Evolutionary conservation across 1,284 basidiomycete genomes (phyloP), one percentile per base, ranked within the genome.

Genomic region (Spongiforma sp.): DNA sequence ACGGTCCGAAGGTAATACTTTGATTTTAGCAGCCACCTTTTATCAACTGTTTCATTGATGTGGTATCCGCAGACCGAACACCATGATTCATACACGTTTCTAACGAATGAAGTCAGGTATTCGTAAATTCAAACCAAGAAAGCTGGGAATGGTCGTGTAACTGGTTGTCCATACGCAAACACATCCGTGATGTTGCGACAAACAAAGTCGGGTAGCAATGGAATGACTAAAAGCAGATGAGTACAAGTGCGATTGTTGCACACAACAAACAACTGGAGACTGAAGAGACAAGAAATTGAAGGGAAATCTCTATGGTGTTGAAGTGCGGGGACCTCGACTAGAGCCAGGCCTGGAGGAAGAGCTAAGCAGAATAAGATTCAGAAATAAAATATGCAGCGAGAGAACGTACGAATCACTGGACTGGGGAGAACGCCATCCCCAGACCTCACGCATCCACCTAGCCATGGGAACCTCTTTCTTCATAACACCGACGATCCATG

Each of bases 391-490:
- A 58, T 24, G 32, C 32, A 26, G 6, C 15, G 26, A 55, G 15
- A 28, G 5, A 39, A 53, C 75, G 58, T 53, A 75, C 74, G 59
- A 32, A 57, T 70, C 67, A 41, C 57, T 67, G 39, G 71, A 57
- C 82, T 59, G 83, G 37, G 65, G 37, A 21, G 71, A 63, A 57
- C 65, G 82, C 95, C 95, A 97, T 59, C 87, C 90, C 89, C 94
- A 96, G 33, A 99, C 90, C 73, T 93, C 86, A 59, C 91, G 87
- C 57, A 99, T 92, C 94, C 96, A 99, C 70, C 86, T 88, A 15
- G 88, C 91, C 88, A 98, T 94, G 69, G 94, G 90, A 55, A 95
- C 89, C 69, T 95, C 92, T 75, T 91, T 86, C 74, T 89, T 88
- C 84, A 94, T 93, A 58, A 88, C 86, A 64, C 85, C 84, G 57